Evolutionary conservation across 2,329 filamentous ascomycete species (phyloP), one percentile per base, ranked within the genome.

Genomic region (Sclerotinia nivalis): DNA sequence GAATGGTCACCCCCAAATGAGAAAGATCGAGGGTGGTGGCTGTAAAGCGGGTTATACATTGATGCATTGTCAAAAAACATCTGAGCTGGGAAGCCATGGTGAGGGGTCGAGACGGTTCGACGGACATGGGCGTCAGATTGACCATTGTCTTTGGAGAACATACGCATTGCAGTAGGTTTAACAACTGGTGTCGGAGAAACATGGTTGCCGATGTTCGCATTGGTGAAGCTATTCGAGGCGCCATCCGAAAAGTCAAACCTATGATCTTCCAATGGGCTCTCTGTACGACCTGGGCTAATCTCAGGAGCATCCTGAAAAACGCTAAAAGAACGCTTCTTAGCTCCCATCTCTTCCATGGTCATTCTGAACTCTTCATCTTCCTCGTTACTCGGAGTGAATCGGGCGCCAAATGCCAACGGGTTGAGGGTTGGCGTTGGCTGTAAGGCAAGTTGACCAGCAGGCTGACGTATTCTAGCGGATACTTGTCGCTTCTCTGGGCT

Each of bases 291-390:
- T 68, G 77, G 76, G 65, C 77, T 79, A 52, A 72, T 60, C 49
- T 75, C 75, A 22, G 73, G 70, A 20, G 54, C 71, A 66, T 79
- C 78, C 67, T 77, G 73, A 70, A 77, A 79, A 20, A 79, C 70
- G 22, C 43, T 72, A 40, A 78, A 77, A 28, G 55, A 54, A 40
- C 74, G 73, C 65, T 79, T 78, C 69, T 77, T 77, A 12, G 69
- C 70, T 55, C 67, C 67, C 69, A 75, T 73, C 25, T 72, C 72
- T 25, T 74, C 75, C 43, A 76, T 45, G 3, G 76, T 78, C 68
- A 78, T 58, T 70, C 72, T 71, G 69, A 78, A 77, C 56, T 79
- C 77, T 66, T 78, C 77, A 25, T 77, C 71, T 64, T 79, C 77
- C 10, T 79, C 77, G 18, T 70, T 66, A 45, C 69, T 76, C 50